Evolutionary conservation across 2,329 filamentous ascomycete genomes (phyloP), one percentile per base, ranked within the genome.

Genomic region (Trichoderma breve): DNA sequence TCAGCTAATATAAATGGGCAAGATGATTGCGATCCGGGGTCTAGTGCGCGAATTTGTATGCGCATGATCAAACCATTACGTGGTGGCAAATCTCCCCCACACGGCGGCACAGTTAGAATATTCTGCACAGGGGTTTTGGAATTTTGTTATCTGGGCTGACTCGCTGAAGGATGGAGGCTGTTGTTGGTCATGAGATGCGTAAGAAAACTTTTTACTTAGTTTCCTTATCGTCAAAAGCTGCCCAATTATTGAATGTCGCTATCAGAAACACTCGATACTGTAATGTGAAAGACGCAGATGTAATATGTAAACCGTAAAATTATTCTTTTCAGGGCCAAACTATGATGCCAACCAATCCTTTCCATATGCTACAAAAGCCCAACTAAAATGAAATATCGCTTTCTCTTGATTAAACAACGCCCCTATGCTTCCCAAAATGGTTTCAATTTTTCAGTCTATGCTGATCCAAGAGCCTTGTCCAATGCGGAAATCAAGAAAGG

Each of bases 391-490:
- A 26, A 61, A 70, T 21, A 21, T 47, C 47, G 66, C 55, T 51
- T 55, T 57, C 51, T 34, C 30, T 14, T 53, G 7, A 53, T 32
- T 55, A 53, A 58, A 36, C 28, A 70, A 70, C n/a, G 36, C 57
- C 39, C 30, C 26, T 67, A 28, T 34, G 51, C 32, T 67, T 55
- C 21, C 30, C 3, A 58, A 30, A 58, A 18, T 18, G 12, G 34
- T 65, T 18, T 18, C 30, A 21, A n/a, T 2, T 21, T 47, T 32
- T 11, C 26, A 69, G 11, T 51, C 8, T 70, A 70, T 62, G 66
- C 66, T 1, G 66, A 62, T 47, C 57, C 66, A 4, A 70, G 57
- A 21, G 66, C 66, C 66, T 70, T 70, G 28, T 70, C 66, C 66
- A 70, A 60, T 14, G 57, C 28, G 21, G 39, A 47, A n/a, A 70